phyloP scores from a whole-genome alignment of 192 early-diverging fungal genomes.

The Podila verticillata region DNA sequence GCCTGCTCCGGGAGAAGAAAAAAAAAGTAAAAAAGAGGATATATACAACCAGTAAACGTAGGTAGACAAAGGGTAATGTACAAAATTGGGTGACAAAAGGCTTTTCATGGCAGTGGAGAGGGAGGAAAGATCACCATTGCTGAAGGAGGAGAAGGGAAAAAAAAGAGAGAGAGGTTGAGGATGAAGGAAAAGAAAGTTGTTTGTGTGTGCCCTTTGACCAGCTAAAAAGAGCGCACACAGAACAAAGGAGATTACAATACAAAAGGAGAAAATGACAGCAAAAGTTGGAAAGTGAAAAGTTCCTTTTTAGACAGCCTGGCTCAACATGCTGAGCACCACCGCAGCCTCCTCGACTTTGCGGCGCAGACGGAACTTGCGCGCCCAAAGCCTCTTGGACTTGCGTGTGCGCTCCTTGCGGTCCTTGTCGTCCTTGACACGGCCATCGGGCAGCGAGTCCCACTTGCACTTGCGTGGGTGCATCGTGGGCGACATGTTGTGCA shows the following conservation, averaged over 20 bases:
- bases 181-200: not conserved
- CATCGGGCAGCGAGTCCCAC: constrained; percentile 48
- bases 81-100: too few relatives aligned
- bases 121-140: too few relatives aligned
- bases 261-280: constrained; percentile 7
- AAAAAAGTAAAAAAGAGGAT: not conserved
- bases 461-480: constrained; percentile 51
- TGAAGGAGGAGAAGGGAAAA: too few relatives aligned
- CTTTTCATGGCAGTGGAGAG: too few relatives aligned
- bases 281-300: not conserved
- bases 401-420: constrained; percentile 46
- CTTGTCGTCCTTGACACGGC: constrained; percentile 51
- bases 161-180: too few relatives aligned
- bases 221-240: not conserved
- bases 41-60: not conserved
- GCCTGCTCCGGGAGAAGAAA: not conserved
- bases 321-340: constrained; percentile 46
- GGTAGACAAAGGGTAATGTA: not conserved
- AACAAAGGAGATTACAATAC: not conserved
- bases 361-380: constrained; percentile 49
- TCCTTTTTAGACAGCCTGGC: constrained; percentile 44
- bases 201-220: not conserved
- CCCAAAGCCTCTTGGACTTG: constrained; percentile 48
- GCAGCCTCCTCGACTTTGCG: constrained; percentile 49
- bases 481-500: constrained; percentile 47